Base-by-base conservation (phyloP, 345 rosid species). In the Rhodomyrtus tomentosa region DNA sequence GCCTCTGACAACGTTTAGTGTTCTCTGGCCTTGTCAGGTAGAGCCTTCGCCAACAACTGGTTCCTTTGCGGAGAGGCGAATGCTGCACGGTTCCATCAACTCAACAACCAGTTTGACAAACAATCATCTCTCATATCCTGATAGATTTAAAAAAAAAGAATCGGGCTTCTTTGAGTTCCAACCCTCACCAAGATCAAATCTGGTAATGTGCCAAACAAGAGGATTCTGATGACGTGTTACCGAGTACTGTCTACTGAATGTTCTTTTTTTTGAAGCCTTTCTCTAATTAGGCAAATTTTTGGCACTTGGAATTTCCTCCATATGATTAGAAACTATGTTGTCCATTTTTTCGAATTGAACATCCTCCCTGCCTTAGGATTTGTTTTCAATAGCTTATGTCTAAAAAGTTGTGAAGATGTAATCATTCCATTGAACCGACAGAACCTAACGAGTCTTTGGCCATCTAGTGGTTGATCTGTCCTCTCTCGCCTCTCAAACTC, bases 31-130 rank as follows among this genome's bases (percentile, higher is more conserved):
- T 59, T 90, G 89, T 87, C 93, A 96, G 99, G 92, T 92, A 49
- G 99, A 96, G 88, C 99, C 99, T 84, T 97, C 99, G 76, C 99
- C 99, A 82, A 95, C 99, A 76, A 94, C 98, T 13, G 99, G 99
- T 73, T 93, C 99, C 82, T 89, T 97, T 84, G 74, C 87, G 55
- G 95, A 95, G 88, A 93, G 93, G 89, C 96, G 88, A 74, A 81
- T 89, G 38, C 59, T 86, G 81, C 93, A 89, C 55, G 90, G 87
- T 22, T 83, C 89, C 86, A 42, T 82, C 74, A 83, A 88, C 74
- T 90, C 92, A 38, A 87, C 83, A 87, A 82, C 92, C 56, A 88
- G 87, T 88, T 83, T 90, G 13, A 91, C 87, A 32, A 87, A 87
- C 48, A 48, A 87, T 84, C 88, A 86, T 85, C 88, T 91, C 55